Evolutionary conservation across 257 asterid species (phyloP), one percentile per base, ranked within the genome.

Genomic region (Agastache rugosa): DNA sequence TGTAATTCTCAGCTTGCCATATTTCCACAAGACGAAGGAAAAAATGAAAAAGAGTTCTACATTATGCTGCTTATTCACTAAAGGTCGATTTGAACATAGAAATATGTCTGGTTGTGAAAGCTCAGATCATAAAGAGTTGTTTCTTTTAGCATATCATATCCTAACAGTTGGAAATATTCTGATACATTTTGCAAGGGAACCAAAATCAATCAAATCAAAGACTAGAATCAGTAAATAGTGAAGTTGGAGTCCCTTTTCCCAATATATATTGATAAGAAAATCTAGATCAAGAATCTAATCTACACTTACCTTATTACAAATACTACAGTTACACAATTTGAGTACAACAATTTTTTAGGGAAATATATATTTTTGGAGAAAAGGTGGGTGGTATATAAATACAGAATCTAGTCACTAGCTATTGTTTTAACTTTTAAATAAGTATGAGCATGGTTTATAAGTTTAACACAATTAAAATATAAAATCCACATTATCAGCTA

Each of bases 81-180:
- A 42, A 42, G 11, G n/a, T n/a, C n/a, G n/a, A 11, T 42, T 3
- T 42, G 47, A 14, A 39, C 19, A 47, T 25, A 27, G 2, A 22
- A 25, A 11, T 20, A 66, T 44, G 55, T 8, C 15, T 50, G 59
- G 25, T 66, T 54, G 34, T 11, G 17, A 48, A 50, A 48, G 27
- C 22, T 29, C 66, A 31, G 44, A 60, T 31, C 44, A 29, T 31
- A 29, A 29, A 31, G 42, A 60, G 12, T 6, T 29, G 44, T 60
- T 56, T 23, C 58, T 31, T 56, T 8, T 10, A 71, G 44, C 67
- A 71, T 56, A 55, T 41, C 44, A 23, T 53, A 31, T 8, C 27
- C 42, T 25, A 1, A 23, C 45, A n/a, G 25, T 47, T 47, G 0
- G 4, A 42, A 42, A 42, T 42, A 42, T 42, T 42, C 47, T 6